phyloP scores from a whole-genome alignment of 1,284 basidiomycete genomes.

The Boletus smithii region DNA sequence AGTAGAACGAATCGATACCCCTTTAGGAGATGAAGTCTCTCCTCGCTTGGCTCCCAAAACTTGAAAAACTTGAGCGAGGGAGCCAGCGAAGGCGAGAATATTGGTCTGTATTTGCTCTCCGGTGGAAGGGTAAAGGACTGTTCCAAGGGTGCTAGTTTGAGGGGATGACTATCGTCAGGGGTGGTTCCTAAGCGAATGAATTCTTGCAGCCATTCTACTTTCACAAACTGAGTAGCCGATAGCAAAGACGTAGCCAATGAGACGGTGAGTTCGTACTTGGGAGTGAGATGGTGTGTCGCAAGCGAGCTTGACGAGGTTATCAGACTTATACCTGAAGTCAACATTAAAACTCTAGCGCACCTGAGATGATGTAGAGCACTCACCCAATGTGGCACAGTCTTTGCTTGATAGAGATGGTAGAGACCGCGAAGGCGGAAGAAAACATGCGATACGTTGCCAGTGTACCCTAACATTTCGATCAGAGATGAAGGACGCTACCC shows the following conservation, averaged over 20 bases:
- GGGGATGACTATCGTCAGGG: slow-evolving; percentile 34
- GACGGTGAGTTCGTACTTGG: slow-evolving; percentile 47
- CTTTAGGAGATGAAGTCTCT: slow-evolving; percentile 50
- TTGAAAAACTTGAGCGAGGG: slow-evolving; percentile 46
- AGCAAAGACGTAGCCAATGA: slow-evolving; percentile 54
- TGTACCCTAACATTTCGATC: slow-evolving; percentile 38
- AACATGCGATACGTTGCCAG: slow-evolving; percentile 55
- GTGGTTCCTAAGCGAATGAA: slow-evolving; percentile 47
- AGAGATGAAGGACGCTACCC: not conserved
- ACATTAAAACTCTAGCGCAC: not conserved
- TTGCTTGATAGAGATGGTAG: slow-evolving; percentile 34
- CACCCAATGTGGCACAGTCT: slow-evolving; percentile 56
- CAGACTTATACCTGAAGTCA: slow-evolving; percentile 46
- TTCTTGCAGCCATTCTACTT: slow-evolving; percentile 60
- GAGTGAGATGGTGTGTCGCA: slow-evolving; percentile 60
- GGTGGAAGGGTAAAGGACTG: slow-evolving; percentile 46
- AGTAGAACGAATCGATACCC: slow-evolving; percentile 56
- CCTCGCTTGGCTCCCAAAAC: slow-evolving; percentile 64
- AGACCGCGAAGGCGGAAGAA: slow-evolving; percentile 36
- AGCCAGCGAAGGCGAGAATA: slow-evolving; percentile 48
- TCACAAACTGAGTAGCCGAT: slow-evolving; percentile 53
- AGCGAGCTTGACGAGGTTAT: slow-evolving; percentile 41
- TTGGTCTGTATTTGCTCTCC: slow-evolving; percentile 54
- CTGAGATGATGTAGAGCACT: slow-evolving; percentile 5
- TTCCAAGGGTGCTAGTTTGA: slow-evolving; percentile 44